Conservation (phyloP, 1,139 yeast genomes). For the Suhomyces panamericanus region DNA sequence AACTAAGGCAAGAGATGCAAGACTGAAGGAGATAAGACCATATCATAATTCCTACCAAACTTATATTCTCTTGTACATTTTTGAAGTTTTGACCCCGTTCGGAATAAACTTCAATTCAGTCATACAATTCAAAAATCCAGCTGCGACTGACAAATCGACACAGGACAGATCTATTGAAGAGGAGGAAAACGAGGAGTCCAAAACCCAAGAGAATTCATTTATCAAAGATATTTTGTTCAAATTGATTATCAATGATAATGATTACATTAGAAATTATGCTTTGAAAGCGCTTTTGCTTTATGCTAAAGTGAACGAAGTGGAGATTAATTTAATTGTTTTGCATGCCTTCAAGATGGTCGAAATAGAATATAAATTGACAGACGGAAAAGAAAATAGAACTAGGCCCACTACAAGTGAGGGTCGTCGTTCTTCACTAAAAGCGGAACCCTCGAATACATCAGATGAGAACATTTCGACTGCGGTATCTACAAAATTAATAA, state of each 20-base stretch:
- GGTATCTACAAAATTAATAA: slow-evolving; percentile 28
- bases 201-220: slow-evolving; percentile 24
- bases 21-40: slow-evolving; percentile 25
- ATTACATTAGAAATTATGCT: slow-evolving; percentile 40
- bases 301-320: slow-evolving; percentile 34
- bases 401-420: neutral
- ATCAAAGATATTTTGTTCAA: slow-evolving; percentile 34
- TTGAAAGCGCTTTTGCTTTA: slow-evolving; percentile 34
- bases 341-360: slow-evolving; percentile 35
- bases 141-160: slow-evolving; percentile 13
- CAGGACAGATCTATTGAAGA: slow-evolving; percentile 27
- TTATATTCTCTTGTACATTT: slow-evolving; percentile 30
- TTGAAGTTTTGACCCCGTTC: slow-evolving; percentile 38
- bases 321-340: slow-evolving; percentile 39
- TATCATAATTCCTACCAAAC: slow-evolving; percentile 41
- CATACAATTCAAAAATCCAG: slow-evolving; percentile 14
- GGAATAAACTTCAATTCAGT: slow-evolving; percentile 37
- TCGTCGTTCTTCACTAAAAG: neutral
- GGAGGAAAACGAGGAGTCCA: slow-evolving; percentile 20
- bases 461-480: slow-evolving; percentile 29
- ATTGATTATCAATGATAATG: slow-evolving; percentile 35
- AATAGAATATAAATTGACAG: slow-evolving; percentile 30
- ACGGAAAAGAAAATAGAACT: slow-evolving; percentile 18
- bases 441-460: neutral
- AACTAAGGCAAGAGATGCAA: slow-evolving; percentile 21